Evolutionary conservation across 331 rosid genomes (phyloP), one percentile per base, ranked within the genome.

Genomic region (Malus hybrid): DNA sequence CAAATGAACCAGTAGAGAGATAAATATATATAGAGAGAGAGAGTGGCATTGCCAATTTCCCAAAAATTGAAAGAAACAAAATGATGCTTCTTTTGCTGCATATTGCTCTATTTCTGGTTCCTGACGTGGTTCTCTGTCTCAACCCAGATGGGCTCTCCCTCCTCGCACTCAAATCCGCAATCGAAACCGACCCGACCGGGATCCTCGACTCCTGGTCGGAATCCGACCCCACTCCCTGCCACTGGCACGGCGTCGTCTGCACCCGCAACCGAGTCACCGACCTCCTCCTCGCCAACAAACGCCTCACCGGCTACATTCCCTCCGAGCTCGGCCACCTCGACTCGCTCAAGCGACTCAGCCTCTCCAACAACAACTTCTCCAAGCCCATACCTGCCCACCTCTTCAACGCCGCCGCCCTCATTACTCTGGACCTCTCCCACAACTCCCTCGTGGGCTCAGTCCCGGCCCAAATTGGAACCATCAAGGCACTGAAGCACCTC

Each of bases 91-190:
- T 46, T 30, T 28, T 48, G 5, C 73, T 71, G 30, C 79, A 39
- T 22, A 15, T 77, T 20, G 10, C 36, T 60, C 22, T 62, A 2
- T 2, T 32, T 73, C 24, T 22, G 66, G 20, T 6, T 18, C 0
- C 75, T 82, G 16, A 84, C 3, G 5, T 70, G 14, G 70, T 81
- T 10, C 56, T 56, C 67, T 74, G 88, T 44, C 87, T 92, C 42
- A 88, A 82, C 88, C 81, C 89, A 36, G 97, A 92, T 13, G 96
- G 97, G 0, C 88, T 92, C 68, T 85, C 97, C 18, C 92, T 92
- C 20, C 84, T 92, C 1, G 97, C 96, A 1, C 88, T 92, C 63
- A 92, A 92, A 76, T 90, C 93, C 74, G 96, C 97, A 34, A 75
- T 92, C 12, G 92, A 88, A 1, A 30, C 77, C 39, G 97, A 92